These are phyloP conservation scores for Nigrograna mackinnonii DNA, from an alignment of 2,329 filamentous ascomycete genomes.

Conservation along the genomic window DNA sequence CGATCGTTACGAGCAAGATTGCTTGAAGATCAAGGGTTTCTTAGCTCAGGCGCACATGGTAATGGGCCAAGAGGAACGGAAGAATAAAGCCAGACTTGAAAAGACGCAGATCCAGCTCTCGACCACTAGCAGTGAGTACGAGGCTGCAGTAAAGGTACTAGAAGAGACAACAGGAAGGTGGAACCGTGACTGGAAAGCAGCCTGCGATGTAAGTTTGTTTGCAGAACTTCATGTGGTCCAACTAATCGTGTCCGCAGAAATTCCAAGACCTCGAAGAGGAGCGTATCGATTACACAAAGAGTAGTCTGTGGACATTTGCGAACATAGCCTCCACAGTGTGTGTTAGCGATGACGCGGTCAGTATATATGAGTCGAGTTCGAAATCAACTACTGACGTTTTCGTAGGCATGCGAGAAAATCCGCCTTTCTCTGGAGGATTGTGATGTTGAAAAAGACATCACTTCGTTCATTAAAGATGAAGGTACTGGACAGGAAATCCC, in stretches of 20 bases:
- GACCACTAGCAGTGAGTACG: conserved; percentile 89
- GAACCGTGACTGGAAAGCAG: conserved; percentile 98
- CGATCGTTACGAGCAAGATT: conserved; percentile 96
- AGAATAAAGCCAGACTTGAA: conserved; percentile 98
- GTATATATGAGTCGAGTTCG: conserved; percentile 22
- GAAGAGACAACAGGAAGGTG: conserved; percentile 94
- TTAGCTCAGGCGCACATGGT: conserved; percentile 99
- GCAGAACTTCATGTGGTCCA: too few species aligned
- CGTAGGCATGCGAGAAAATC: conserved; percentile 87
- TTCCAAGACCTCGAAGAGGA: conserved; percentile 99
- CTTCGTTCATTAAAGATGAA: conserved; percentile 80
- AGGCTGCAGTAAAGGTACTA: conserved; percentile 86
- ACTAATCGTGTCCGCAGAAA: conserved; percentile 60
- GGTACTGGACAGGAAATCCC: conserved; percentile 98
- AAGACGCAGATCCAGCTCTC: conserved; percentile 98
- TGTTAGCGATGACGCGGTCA: conserved; percentile 85
- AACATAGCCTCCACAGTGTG: conserved; percentile 97
- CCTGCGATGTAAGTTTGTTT: conserved; percentile 67
- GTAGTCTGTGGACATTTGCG: conserved; percentile 95
- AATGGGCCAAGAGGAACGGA: conserved; percentile 98
- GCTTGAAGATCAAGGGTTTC: conserved; percentile 97
- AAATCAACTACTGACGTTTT: conserved; percentile 3
- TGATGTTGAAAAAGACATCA: conserved; percentile 95
- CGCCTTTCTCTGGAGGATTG: conserved; percentile 90
- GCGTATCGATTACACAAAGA: conserved; percentile 94